Conservation (phyloP, 2,329 filamentous ascomycete species). For the Neurospora crassa region DNA sequence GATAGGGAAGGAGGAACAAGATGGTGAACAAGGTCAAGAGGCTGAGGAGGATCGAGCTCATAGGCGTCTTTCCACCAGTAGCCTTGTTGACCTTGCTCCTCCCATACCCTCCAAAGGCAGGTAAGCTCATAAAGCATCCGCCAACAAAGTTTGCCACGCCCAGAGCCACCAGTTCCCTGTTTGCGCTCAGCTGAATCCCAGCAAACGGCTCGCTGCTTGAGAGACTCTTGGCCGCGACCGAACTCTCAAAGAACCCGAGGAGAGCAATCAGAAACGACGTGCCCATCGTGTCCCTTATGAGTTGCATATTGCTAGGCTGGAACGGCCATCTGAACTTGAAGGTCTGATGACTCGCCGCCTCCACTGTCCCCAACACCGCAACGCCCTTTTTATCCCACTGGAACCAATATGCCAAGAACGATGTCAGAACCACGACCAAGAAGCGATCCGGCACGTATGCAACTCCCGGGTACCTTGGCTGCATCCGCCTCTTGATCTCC, state of each 20-base stretch:
- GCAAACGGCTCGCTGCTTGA: conserved; percentile 61
- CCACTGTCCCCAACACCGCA: conserved; percentile 72
- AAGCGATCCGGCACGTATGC: conserved; percentile 92
- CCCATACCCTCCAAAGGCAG: conserved; percentile 92
- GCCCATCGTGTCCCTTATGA: conserved; percentile 78
- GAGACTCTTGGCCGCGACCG: conserved; percentile 87
- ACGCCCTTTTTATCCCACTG: conserved; percentile 74
- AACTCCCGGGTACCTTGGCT: conserved; percentile 68
- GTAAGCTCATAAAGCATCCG: conserved; percentile 83
- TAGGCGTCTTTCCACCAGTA: conserved; percentile 84
- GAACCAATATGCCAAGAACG: conserved; percentile 66
- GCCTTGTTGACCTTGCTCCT: conserved; percentile 90
- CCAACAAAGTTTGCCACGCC: conserved; percentile 87
- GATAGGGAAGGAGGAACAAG: conserved; percentile 75
- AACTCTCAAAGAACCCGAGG: conserved; percentile 97
- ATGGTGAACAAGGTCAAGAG: conserved; percentile 74
- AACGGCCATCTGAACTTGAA: conserved; percentile 88
- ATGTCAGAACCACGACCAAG: conserved; percentile 75
- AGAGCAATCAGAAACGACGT: conserved; percentile 90
- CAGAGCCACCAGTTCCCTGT: conserved; percentile 85
- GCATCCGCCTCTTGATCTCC: conserved; percentile 70
- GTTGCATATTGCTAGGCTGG: conserved; percentile 61
- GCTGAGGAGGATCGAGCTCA: conserved; percentile 84
- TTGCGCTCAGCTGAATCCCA: conserved; percentile 76
- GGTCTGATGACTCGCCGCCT: conserved; percentile 57